These are phyloP conservation scores for Lachancea meyersii DNA, from an alignment of 805 yeast species.

Conservation along the genomic window DNA sequence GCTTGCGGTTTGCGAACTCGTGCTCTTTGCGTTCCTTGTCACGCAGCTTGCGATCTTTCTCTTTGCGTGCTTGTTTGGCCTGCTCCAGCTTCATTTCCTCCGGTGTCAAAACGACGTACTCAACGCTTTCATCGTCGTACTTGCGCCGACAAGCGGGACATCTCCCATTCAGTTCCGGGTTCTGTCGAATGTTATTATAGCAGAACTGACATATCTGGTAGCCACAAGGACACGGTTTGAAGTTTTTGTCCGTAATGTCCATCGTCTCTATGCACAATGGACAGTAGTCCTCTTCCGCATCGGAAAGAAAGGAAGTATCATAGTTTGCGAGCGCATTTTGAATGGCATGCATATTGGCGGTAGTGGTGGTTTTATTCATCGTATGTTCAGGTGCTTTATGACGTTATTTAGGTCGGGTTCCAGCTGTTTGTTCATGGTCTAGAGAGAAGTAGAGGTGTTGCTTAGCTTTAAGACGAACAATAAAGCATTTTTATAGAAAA, in stretches of 20 bases:
- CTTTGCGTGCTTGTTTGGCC: constrained; percentile 70
- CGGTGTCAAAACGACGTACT: constrained; percentile 71
- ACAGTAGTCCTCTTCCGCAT: constrained; percentile 40
- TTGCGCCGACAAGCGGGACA: constrained; percentile 97
- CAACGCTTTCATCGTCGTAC: constrained; percentile 89
- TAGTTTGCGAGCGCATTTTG: constrained; percentile 29
- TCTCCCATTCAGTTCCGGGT: constrained; percentile 90
- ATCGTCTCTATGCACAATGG: constrained; percentile 97
- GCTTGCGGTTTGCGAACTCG: constrained; percentile 75
- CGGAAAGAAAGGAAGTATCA: constrained; percentile 32
- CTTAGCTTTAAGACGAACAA: neutral
- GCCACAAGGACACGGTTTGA: constrained; percentile 99
- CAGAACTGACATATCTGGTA: constrained; percentile 98
- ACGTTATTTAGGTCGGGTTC: neutral
- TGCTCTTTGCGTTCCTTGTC: constrained; percentile 91
- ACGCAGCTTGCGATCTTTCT: constrained; percentile 71
- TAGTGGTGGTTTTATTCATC: constrained; percentile 7
- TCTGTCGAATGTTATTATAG: constrained; percentile 90
- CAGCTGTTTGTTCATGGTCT: neutral
- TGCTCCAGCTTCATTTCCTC: constrained; percentile 84
- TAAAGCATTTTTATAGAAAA: neutral
- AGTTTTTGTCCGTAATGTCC: constrained; percentile 93
- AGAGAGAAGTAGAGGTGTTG: neutral
- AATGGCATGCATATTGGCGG: constrained; percentile 28
- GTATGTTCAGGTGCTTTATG: neutral